A percentile compares a stretch with the other conserved stretches of the same genome.
phyloP scores from a whole-genome alignment of 2,329 filamentous ascomycete genomes.

The Colletotrichum sp. region DNA sequence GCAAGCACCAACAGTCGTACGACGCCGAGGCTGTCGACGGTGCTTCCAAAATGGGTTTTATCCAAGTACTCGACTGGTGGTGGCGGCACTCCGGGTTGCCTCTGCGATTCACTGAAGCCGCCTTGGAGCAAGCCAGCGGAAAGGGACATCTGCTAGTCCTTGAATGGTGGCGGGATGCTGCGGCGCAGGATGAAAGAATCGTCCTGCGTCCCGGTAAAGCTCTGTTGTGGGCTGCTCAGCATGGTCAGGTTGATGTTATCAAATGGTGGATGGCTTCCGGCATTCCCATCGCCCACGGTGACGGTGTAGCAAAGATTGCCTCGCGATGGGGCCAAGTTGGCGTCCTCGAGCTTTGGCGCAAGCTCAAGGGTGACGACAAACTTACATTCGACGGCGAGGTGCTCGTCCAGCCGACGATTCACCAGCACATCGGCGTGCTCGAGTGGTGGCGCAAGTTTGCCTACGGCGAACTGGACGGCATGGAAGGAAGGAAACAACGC shows the following conservation, averaged over 20 bases:
- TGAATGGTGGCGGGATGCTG: conserved; percentile 89
- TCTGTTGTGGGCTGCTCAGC: conserved; percentile 82
- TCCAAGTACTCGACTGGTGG: conserved; percentile 92
- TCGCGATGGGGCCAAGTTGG: conserved; percentile 84
- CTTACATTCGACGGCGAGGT: conserved; percentile 84
- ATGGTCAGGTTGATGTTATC: conserved; percentile 77
- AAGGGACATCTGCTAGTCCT: conserved; percentile 86
- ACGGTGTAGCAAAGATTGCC: conserved; percentile 83
- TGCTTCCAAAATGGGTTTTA: conserved; percentile 83
- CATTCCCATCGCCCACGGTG: conserved; percentile 80
- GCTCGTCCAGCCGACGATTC: conserved; percentile 84
- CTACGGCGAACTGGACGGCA: conserved; percentile 57
- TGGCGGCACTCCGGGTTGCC: conserved; percentile 77
- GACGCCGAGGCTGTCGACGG: conserved; percentile 84
- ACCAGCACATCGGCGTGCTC: conserved; percentile 82
- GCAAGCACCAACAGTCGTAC: conserved; percentile 73
- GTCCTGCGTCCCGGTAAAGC: conserved; percentile 83
- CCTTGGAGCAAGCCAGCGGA: conserved; percentile 85
- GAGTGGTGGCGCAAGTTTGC: conserved; percentile 89
- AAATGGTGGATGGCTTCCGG: conserved; percentile 88
- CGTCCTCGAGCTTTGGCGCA: conserved; percentile 83
- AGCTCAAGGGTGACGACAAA: conserved; percentile 66
- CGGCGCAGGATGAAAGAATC: conserved; percentile 61
- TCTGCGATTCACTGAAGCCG: conserved; percentile 84
- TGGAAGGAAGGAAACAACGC: conserved; percentile 62